Evolutionary conservation across 257 asterid genomes (phyloP).

Genomic region (Solanum bulbocastanum): DNA sequence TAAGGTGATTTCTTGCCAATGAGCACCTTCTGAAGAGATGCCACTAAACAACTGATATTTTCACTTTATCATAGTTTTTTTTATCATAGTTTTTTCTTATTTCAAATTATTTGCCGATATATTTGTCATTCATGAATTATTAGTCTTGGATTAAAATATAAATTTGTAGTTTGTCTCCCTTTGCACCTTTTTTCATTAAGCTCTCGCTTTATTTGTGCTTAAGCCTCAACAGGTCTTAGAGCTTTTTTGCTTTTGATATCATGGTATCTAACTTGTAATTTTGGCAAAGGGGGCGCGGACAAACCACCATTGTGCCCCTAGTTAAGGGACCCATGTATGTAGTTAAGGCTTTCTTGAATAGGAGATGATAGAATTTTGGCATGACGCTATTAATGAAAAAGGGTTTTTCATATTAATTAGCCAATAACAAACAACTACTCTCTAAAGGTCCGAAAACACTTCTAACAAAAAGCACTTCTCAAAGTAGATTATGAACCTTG

Average conservation of each 20-base stretch:
- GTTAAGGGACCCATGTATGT: background rate
- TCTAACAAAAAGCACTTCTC: background rate
- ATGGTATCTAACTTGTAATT: background rate
- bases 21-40: background rate
- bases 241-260: too few relatives aligned
- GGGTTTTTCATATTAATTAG: background rate
- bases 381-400: background rate
- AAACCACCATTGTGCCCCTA: too few relatives aligned
- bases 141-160: too few relatives aligned
- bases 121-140: background rate
- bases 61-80: background rate
- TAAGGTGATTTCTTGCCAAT: background rate
- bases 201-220: too few relatives aligned
- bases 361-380: background rate
- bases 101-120: too few relatives aligned
- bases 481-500: background rate
- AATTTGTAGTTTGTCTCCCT: too few relatives aligned
- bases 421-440: background rate
- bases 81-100: too few relatives aligned
- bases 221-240: too few relatives aligned
- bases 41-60: background rate
- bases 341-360: background rate
- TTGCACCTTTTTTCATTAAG: too few relatives aligned
- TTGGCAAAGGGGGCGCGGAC: background rate
- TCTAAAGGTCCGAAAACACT: background rate